Conservation (phyloP, 805 yeast species). For the Maudiozyma barnettii region DNA sequence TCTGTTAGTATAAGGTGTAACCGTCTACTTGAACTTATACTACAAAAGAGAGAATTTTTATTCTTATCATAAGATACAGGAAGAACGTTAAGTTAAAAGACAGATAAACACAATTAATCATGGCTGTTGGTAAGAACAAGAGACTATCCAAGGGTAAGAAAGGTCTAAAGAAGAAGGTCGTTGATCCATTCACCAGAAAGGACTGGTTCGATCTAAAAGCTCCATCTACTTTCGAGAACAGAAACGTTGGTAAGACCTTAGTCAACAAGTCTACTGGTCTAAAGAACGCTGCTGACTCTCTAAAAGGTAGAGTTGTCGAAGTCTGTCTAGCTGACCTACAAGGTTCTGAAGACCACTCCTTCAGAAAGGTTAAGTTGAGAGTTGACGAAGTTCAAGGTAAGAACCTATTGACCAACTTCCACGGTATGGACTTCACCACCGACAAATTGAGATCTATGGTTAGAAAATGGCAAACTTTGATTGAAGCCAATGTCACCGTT, state of each 20-base stretch:
- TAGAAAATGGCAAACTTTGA: conserved; percentile 97
- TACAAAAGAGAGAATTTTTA: background rate
- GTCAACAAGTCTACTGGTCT: conserved; percentile 98
- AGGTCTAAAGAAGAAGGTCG: conserved; percentile 97
- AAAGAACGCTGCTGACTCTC: conserved; percentile 94
- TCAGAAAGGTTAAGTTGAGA: conserved; percentile 94
- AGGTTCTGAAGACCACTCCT: conserved; percentile 97
- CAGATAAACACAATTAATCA: conserved; percentile 16
- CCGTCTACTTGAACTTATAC: too few species aligned
- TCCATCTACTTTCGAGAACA: conserved; percentile 95
- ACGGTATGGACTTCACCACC: conserved; percentile 95
- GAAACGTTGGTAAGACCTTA: conserved; percentile 96
- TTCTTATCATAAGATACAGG: background rate
- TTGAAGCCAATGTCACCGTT: conserved; percentile 95
- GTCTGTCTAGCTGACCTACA: conserved; percentile 93
- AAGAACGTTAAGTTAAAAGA: background rate
- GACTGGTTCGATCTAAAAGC: conserved; percentile 98
- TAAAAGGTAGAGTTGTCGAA: conserved; percentile 95
- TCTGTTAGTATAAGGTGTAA: too few species aligned
- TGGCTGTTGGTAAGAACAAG: conserved; percentile 86
- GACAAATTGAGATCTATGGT: conserved; percentile 96
- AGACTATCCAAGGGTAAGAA: conserved; percentile 81
- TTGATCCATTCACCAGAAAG: conserved; percentile 98
- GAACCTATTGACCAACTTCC: conserved; percentile 97
- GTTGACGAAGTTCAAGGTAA: conserved; percentile 99